These are phyloP conservation scores for Penicillium sp. DNA, from an alignment of 2,329 filamentous ascomycete species.

Conservation along the genomic window DNA sequence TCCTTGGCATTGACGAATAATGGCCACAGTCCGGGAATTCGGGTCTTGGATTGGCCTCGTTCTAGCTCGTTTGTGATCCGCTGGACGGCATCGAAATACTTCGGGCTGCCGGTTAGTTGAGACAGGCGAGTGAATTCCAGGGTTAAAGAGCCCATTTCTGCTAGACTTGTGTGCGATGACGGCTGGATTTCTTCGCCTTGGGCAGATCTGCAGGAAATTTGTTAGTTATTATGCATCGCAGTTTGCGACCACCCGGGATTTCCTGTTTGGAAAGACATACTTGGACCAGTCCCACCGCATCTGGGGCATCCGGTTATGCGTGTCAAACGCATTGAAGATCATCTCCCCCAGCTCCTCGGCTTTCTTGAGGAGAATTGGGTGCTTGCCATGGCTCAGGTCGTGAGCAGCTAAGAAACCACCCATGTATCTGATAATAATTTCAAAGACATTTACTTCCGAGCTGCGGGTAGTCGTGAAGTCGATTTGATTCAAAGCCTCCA, in stretches of 20 bases:
- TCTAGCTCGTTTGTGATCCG: conserved; percentile 81
- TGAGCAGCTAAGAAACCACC: conserved; percentile 85
- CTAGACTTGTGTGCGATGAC: conserved; percentile 68
- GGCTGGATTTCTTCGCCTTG: conserved; percentile 46
- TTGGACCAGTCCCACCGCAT: conserved; percentile 81
- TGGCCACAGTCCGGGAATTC: conserved; percentile 80
- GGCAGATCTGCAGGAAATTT: conserved; percentile 35
- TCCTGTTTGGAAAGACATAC: conserved; percentile 39
- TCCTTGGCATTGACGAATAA: conserved; percentile 67
- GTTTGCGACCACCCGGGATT: background rate
- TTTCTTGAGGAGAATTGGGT: conserved; percentile 75
- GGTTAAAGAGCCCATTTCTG: conserved; percentile 78
- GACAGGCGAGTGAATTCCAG: conserved; percentile 90
- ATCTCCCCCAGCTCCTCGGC: conserved; percentile 82
- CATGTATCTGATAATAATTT: conserved; percentile 89
- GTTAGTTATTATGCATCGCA: conserved; percentile 37
- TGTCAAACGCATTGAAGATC: conserved; percentile 84
- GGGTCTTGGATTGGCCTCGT: conserved; percentile 72
- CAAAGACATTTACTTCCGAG: conserved; percentile 80
- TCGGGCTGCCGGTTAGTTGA: conserved; percentile 78
- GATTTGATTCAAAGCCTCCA: conserved; percentile 71
- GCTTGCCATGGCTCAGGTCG: conserved; percentile 76
- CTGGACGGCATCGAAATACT: conserved; percentile 88
- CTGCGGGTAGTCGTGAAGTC: conserved; percentile 79
- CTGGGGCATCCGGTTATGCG: conserved; percentile 89